phyloP scores from a whole-genome alignment of 257 asterid species.

The Echium plantagineum region DNA sequence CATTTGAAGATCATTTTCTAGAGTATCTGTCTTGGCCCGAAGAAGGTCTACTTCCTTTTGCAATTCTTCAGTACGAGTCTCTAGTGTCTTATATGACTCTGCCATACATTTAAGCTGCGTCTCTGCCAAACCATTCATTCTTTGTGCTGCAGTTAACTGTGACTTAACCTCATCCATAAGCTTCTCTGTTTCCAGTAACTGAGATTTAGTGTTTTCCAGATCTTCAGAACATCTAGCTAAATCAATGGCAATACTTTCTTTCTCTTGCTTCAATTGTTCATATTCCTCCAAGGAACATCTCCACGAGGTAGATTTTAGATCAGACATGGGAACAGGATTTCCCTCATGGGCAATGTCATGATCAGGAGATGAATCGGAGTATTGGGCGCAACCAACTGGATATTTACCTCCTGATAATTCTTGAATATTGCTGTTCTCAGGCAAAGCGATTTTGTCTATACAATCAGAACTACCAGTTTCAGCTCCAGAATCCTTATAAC shows the following conservation, averaged over 20 bases:
- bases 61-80: constrained; percentile 45
- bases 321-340: constrained; percentile 55
- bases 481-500: constrained; percentile 46
- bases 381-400: constrained; percentile 39
- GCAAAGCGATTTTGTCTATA: constrained; percentile 71
- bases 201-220: constrained; percentile 46
- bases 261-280: constrained; percentile 60
- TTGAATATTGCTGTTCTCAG: constrained; percentile 48
- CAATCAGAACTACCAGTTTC: constrained; percentile 61
- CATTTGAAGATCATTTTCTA: constrained; percentile 46
- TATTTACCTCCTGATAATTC: constrained; percentile 33
- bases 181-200: constrained; percentile 46
- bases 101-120: constrained; percentile 86
- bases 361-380: constrained; percentile 56
- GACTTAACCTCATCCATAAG: constrained; percentile 56
- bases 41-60: constrained; percentile 50
- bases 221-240: constrained; percentile 39
- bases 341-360: constrained; percentile 55
- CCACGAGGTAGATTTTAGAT: constrained; percentile 40
- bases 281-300: constrained; percentile 63
- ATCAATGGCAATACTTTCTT: constrained; percentile 39
- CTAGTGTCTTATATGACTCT: constrained; percentile 61
- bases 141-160: constrained; percentile 49
- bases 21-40: constrained; percentile 34
- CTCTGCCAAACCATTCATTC: constrained; percentile 62